Percentiles rank a stretch among this genome's conserved stretches.
Evolutionary conservation across 2,329 filamentous ascomycete species (phyloP).

Genomic region (Ophiocordyceps camponoti-saundersi): DNA sequence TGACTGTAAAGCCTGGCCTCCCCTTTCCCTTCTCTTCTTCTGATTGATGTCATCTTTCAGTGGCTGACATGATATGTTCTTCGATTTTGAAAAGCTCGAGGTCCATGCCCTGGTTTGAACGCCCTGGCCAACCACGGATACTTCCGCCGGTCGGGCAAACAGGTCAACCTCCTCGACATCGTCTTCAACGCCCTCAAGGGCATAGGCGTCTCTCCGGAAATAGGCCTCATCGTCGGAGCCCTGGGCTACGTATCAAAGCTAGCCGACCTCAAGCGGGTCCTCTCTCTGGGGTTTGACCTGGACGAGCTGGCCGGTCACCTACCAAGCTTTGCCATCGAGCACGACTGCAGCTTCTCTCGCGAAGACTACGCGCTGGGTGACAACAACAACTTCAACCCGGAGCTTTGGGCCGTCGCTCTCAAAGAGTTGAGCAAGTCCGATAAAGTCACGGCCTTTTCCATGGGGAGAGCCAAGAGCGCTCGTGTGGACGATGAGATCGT

Average conservation of each 20-base stretch:
- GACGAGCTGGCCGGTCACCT: neutral
- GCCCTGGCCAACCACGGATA: neutral
- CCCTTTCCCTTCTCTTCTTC: neutral
- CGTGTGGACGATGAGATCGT: neutral
- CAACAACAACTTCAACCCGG: neutral
- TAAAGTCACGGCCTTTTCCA: neutral
- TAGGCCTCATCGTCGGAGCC: neutral
- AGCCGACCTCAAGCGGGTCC: neutral
- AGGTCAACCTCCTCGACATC: neutral
- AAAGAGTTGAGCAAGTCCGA: neutral
- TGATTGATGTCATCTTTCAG: neutral
- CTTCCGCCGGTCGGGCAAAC: neutral
- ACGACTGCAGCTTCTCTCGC: neutral
- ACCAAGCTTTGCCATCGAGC: neutral
- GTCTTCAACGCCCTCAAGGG: neutral
- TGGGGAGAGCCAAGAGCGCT: neutral
- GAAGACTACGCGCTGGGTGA: neutral
- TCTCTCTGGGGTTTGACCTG: neutral
- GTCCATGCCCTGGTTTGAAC: neutral
- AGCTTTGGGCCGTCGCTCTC: neutral
- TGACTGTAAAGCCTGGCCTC: neutral
- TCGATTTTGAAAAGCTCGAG: neutral
- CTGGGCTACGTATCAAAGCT: neutral
- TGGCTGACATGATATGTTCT: too few relatives aligned
- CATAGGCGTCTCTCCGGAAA: neutral